Evolutionary conservation across 2,329 filamentous ascomycete genomes (phyloP).

Genomic region (Phyllachora maydis): DNA sequence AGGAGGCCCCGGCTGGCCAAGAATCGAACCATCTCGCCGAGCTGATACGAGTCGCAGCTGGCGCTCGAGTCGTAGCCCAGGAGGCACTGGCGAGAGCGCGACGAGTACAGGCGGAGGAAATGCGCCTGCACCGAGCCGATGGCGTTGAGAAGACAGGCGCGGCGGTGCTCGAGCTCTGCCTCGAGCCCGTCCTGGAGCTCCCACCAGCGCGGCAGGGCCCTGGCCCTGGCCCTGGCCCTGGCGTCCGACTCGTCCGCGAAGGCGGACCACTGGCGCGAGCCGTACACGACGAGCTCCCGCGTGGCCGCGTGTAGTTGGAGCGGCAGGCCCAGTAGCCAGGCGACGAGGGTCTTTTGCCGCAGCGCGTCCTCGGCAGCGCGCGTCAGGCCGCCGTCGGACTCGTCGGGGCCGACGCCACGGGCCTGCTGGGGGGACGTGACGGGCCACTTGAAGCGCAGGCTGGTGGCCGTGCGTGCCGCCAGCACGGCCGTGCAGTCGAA

Average conservation of each 20-base stretch:
- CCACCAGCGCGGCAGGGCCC: constrained; percentile 42
- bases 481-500: constrained; percentile 44
- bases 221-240: no score
- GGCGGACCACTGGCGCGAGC: constrained; percentile 35
- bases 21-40: constrained; percentile 60
- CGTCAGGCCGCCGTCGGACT: constrained; percentile 9
- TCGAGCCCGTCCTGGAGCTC: constrained; percentile 45
- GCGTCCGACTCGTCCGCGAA: constrained; percentile 12
- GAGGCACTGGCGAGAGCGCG: constrained; percentile 46
- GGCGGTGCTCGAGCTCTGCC: constrained; percentile 47
- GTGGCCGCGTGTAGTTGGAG: constrained; percentile 39
- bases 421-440: constrained; percentile 12
- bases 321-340: constrained; percentile 42
- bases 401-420: constrained; percentile 15
- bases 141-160: constrained; percentile 45
- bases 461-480: constrained; percentile 25
- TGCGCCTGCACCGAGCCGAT: constrained; percentile 48
- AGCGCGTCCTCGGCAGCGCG: constrained; percentile 39
- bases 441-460: constrained; percentile 33
- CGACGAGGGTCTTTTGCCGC: constrained; percentile 48
- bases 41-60: constrained; percentile 58
- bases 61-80: constrained; percentile 53
- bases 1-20: constrained; percentile 39
- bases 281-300: constrained; percentile 43
- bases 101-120: constrained; percentile 47